Evolutionary conservation across 305 asterid species (phyloP), one percentile per base, ranked within the genome.

Genomic region (Vinca major): DNA sequence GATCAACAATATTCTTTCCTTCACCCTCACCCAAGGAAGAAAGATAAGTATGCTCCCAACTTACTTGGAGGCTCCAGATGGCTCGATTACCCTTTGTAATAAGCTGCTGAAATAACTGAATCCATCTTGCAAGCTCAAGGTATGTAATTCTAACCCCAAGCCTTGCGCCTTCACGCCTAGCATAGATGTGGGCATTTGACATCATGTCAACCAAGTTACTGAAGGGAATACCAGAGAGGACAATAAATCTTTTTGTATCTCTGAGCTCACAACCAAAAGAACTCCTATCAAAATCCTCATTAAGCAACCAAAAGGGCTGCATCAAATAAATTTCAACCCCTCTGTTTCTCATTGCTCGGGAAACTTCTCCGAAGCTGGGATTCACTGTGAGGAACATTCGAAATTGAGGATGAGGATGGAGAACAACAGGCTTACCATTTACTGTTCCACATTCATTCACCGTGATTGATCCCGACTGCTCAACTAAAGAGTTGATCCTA

Each of bases 311-410:
- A 70, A 74, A 56, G 69, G 95, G 89, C 66, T 82, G 88, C 99
- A 89, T 89, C 82, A 94, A 61, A 78, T 70, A 89, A 80, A 91
- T 78, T 81, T 94, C 99, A 50, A 94, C 93, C 54, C 98, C 99
- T 83, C 99, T 83, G 73, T 94, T 94, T 75, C 99, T 81, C 99
- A 94, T 94, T 70, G 99, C 99, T 74, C 99, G 87, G 65, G 99
- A 94, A 55, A 94, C 96, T 75, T 94, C 99, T 72, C 99, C 99
- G 73, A 77, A 78, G 84, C 76, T 78, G 69, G 99, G 98, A 78
- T 91, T 88, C 19, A 94, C 94, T 26, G 99, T 94, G 69, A 94
- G 84, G 79, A 94, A 94, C 98, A 94, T 85, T 66, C 98, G 89
- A 71, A 94, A 94, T 63, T 82, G 84, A 69, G 94, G 90, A 81